Evolutionary conservation across 768 basidiomycete species (phyloP).

Genomic region (Hericium rajendrae): DNA sequence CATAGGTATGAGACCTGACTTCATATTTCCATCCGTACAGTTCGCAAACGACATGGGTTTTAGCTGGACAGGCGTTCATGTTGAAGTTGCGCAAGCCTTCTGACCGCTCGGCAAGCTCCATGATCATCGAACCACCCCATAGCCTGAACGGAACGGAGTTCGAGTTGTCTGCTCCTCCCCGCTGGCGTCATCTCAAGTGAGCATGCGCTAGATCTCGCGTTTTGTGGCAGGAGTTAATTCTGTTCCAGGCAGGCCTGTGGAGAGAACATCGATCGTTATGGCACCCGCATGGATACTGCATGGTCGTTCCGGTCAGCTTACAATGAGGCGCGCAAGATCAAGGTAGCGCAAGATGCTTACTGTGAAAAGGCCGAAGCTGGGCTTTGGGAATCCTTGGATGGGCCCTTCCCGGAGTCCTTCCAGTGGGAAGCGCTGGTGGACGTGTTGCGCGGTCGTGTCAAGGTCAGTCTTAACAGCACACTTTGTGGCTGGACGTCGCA

Average conservation of each 20-base stretch:
- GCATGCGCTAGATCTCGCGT: constrained; percentile 7
- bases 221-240: not conserved
- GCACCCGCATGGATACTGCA: constrained; percentile 62
- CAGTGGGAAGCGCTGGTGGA: constrained; percentile 76
- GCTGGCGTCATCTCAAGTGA: constrained; percentile 81
- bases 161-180: constrained; percentile 32
- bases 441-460: constrained; percentile 79
- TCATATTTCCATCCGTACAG: constrained; percentile 4
- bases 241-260: constrained; percentile 24
- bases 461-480: constrained; percentile 30
- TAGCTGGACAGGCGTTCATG: constrained; percentile 83
- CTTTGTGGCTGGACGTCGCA: too few relatives aligned
- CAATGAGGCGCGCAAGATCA: constrained; percentile 59
- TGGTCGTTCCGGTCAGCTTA: constrained; percentile 81
- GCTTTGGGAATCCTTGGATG: constrained; percentile 27
- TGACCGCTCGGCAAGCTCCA: constrained; percentile 68
- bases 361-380: constrained; percentile 50
- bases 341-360: constrained; percentile 59
- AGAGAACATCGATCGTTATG: constrained; percentile 5
- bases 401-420: constrained; percentile 54
- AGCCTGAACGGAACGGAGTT: constrained; percentile 38
- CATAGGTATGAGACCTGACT: constrained; percentile 42
- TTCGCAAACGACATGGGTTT: not conserved
- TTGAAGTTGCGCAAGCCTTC: constrained; percentile 74
- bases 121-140: constrained; percentile 79